Base-by-base conservation (phyloP, 2,329 filamentous ascomycete genomes). In the Trichoderma arundinaceum region DNA sequence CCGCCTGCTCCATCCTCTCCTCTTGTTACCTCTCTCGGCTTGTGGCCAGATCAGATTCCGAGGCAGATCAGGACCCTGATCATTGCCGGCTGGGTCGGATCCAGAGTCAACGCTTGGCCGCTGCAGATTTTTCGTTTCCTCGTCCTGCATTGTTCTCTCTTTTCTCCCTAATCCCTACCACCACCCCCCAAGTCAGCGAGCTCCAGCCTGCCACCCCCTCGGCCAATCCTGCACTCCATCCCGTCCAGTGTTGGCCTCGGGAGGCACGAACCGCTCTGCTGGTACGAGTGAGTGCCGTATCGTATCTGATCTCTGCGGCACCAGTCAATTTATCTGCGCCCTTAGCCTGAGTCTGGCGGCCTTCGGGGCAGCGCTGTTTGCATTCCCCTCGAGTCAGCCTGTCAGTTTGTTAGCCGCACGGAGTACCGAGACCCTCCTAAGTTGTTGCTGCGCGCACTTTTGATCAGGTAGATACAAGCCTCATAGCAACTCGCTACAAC, bases 261-360 rank as follows among this genome's bases (percentile, higher is more conserved):
- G 22, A 28, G 22, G 22, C 32, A 63, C 71, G 70, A 74, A 74
- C 71, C 72, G 70, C 62, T 67, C 69, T 71, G 67, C 68, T 74
- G 71, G 71, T 70, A 73, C 71, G 66, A 38, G 35, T 35, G 46
- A 38, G 35, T 35, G 46, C 43, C 49, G 39, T 63, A 35, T 63
- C 22, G 49, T 54, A 28, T 64, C 52, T 64, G 61, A 59, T 59
- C 44, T 28, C 19, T 28, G 35, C 35, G 35, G 35, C 3, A 38
- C 35, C 35, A 38, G 35, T 38, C 35, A 10, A 3, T 38, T 38
- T 10, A 10, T 38, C 10, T 38, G 35, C 35, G 59, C 48, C 44
- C 22, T 61, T 48, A 49, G 49, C 51, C 63, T 44, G 39, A 46
- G 35, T 58, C 22, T 28, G 22, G 22, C 22, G 22, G 22, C 22